Conservation (phyloP, 148 eudicot genomes). For the Chenopodium quinoa region DNA sequence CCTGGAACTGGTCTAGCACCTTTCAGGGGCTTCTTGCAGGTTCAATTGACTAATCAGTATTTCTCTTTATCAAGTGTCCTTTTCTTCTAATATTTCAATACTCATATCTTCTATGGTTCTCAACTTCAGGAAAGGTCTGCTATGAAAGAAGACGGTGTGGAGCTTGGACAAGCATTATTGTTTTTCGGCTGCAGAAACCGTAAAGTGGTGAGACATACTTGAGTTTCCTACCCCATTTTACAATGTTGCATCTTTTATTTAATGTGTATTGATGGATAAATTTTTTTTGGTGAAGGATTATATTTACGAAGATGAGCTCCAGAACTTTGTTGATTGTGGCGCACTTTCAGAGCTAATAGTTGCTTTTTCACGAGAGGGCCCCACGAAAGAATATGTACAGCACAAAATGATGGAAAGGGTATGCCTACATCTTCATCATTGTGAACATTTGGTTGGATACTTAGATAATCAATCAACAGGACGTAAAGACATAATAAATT, state of each 20-base stretch:
- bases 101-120: not conserved
- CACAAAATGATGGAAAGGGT: slow-evolving; percentile 91
- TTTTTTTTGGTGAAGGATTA: slow-evolving; percentile 51
- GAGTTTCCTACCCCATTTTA: not conserved
- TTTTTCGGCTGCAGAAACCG: slow-evolving; percentile 95
- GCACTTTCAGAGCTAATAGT: slow-evolving; percentile 77
- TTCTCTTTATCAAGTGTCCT: not conserved
- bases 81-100: not conserved
- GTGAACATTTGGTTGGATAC: slow-evolving; percentile 8
- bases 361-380: slow-evolving; percentile 96
- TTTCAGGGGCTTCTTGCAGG: slow-evolving; percentile 98
- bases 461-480: slow-evolving; percentile 19
- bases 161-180: slow-evolving; percentile 68
- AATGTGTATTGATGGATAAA: slow-evolving; percentile 10
- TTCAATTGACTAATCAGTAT: not conserved
- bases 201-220: slow-evolving; percentile 45
- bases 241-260: not conserved
- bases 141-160: slow-evolving; percentile 80
- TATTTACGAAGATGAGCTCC: slow-evolving; percentile 83
- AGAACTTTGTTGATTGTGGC: slow-evolving; percentile 62
- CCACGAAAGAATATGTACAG: slow-evolving; percentile 86
- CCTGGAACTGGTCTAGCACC: slow-evolving; percentile 99
- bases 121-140: slow-evolving; percentile 76
- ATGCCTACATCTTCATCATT: not conserved
- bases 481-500: not conserved